Conservation (phyloP, 345 rosid species). For the Gynandropsis gynandra region DNA sequence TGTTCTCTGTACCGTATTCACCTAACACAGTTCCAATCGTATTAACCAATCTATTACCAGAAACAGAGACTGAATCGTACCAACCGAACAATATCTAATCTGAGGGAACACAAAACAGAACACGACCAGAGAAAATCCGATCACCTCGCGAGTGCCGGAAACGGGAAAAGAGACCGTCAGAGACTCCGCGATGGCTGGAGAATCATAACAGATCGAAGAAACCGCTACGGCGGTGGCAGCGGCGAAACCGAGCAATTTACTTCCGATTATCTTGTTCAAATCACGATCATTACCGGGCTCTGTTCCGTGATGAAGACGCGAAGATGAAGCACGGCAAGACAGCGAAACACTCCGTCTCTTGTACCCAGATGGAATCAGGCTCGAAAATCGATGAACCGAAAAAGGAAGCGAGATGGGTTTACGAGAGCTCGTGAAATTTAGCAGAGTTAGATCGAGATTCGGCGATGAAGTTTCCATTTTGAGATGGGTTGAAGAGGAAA, state of each 20-base stretch:
- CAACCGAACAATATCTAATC: too few relatives aligned
- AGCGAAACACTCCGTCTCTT: slow-evolving; percentile 23
- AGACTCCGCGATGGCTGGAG: slow-evolving; percentile 72
- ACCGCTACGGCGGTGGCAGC: slow-evolving; percentile 47
- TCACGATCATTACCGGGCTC: slow-evolving; percentile 15
- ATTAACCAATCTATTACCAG: background rate
- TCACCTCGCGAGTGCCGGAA: slow-evolving; percentile 80
- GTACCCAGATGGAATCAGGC: slow-evolving; percentile 12
- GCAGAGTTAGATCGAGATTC: slow-evolving; percentile 26
- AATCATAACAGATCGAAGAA: slow-evolving; percentile 35
- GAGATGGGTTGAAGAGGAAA: slow-evolving; percentile 1
- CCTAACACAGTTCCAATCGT: slow-evolving; percentile 31
- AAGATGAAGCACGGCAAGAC: slow-evolving; percentile 22
- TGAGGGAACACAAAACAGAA: too few relatives aligned
- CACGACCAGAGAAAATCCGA: background rate
- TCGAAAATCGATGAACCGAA: slow-evolving; percentile 18
- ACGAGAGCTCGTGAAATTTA: slow-evolving; percentile 23
- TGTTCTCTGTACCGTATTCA: slow-evolving; percentile 80
- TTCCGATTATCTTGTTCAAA: slow-evolving; percentile 30
- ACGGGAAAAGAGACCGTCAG: slow-evolving; percentile 75
- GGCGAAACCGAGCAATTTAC: slow-evolving; percentile 45
- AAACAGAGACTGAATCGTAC: slow-evolving; percentile 1
- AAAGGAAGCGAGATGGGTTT: slow-evolving; percentile 22
- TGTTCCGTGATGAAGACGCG: slow-evolving; percentile 10
- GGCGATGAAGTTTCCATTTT: slow-evolving; percentile 36